A percentile compares a stretch with the other conserved stretches of the same genome.
Conservation (phyloP, 192 early-diverging fungal genomes). For the Backusella tarrabulga region DNA sequence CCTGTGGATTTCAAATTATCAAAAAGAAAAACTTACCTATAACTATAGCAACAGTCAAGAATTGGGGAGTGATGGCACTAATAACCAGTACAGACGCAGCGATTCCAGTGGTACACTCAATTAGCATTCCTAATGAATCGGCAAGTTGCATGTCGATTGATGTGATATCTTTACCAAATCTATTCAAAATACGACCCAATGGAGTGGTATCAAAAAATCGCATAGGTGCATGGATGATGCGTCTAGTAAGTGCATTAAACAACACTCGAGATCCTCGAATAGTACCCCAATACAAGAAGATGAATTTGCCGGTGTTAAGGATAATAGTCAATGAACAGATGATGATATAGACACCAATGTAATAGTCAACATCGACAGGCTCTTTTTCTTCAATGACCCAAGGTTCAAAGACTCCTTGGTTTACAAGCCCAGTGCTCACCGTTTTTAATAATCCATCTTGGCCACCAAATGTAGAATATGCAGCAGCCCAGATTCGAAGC, state of each 20-base stretch:
- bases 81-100: conserved; percentile 42
- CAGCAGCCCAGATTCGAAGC: conserved; percentile 16
- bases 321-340: conserved; percentile 26
- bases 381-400: conserved; percentile 9
- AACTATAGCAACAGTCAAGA: conserved; percentile 24
- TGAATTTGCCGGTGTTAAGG: conserved; percentile 9
- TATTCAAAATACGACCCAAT: conserved; percentile 78
- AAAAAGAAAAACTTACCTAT: conserved; percentile 47
- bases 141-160: conserved; percentile 60
- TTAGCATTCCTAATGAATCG: conserved; percentile 27
- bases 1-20: background rate
- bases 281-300: conserved; percentile 28
- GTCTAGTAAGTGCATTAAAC: conserved; percentile 28
- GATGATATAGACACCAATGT: conserved; percentile 36
- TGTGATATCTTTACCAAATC: conserved; percentile 82
- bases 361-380: conserved; percentile 37
- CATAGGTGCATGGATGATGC: conserved; percentile 54
- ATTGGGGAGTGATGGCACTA: conserved; percentile 42
- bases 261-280: conserved; percentile 38
- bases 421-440: background rate
- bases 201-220: conserved; percentile 72
- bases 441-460: background rate
- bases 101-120: conserved; percentile 35
- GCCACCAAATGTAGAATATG: background rate
- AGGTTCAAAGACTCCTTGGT: background rate